phyloP scores from a whole-genome alignment of 805 yeast species.

The Ogataea paradorogensis region DNA sequence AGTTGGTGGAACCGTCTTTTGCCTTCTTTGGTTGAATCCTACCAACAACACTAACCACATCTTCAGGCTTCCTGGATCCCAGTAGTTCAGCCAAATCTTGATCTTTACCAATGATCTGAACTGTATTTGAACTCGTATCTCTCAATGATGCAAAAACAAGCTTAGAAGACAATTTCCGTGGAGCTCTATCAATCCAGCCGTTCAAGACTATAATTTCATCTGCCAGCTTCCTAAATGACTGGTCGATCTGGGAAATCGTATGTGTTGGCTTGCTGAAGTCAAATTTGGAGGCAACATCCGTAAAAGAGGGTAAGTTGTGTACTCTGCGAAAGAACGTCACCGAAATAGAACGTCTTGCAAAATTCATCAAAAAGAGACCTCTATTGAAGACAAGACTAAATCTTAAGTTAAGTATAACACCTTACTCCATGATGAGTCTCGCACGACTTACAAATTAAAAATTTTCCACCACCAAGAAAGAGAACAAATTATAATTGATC shows the following conservation, averaged over 20 bases:
- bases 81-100: slow-evolving; percentile 36
- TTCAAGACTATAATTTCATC: slow-evolving; percentile 46
- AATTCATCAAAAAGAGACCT: background rate
- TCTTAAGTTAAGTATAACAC: background rate
- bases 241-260: slow-evolving; percentile 23
- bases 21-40: slow-evolving; percentile 36
- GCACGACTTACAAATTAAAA: slow-evolving; percentile 9
- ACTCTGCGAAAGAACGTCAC: background rate
- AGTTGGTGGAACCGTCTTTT: slow-evolving; percentile 22
- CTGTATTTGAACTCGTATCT: slow-evolving; percentile 63
- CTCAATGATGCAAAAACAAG: slow-evolving; percentile 73
- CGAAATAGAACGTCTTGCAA: slow-evolving; percentile 4
- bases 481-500: slow-evolving; percentile 4
- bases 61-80: slow-evolving; percentile 62
- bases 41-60: slow-evolving; percentile 69
- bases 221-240: slow-evolving; percentile 5
- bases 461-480: slow-evolving; percentile 7
- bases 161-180: slow-evolving; percentile 61
- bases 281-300: slow-evolving; percentile 26
- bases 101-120: slow-evolving; percentile 54
- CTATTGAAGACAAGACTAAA: background rate
- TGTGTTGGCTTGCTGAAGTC: slow-evolving; percentile 29
- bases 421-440: slow-evolving; percentile 6
- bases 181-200: slow-evolving; percentile 84
- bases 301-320: slow-evolving; percentile 19